Evolutionary conservation across 2,329 filamentous ascomycete species (phyloP).

Genomic region (Fusarium sp.): DNA sequence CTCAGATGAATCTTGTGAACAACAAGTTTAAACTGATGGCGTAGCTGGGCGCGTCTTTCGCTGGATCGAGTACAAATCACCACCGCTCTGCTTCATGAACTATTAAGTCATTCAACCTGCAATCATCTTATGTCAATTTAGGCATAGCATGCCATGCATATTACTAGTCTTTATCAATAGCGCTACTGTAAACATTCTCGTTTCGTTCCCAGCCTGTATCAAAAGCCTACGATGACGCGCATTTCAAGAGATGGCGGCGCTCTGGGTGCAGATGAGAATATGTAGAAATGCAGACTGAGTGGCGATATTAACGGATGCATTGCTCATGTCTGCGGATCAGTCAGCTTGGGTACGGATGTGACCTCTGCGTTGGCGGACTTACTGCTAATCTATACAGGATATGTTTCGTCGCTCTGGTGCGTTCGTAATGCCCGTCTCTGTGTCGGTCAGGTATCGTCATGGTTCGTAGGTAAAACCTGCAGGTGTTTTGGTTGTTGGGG

Average conservation of each 20-base stretch:
- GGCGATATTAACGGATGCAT: neutral
- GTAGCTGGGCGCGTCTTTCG: neutral
- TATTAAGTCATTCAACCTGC: fast-evolving
- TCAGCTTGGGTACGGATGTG: neutral
- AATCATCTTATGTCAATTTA: neutral
- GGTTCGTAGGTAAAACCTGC: neutral
- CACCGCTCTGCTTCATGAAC: no score
- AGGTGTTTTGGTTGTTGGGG: neutral
- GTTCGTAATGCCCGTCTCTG: neutral
- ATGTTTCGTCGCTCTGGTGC: neutral
- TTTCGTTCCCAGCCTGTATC: neutral
- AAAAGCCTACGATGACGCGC: neutral
- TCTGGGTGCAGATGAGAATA: neutral
- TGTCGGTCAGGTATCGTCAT: fast-evolving
- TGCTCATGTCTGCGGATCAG: fast-evolving
- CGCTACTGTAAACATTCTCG: no score
- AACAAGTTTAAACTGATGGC: no score
- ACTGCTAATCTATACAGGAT: fast-evolving
- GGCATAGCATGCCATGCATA: neutral
- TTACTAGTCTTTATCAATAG: neutral
- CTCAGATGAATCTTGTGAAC: fast-evolving
- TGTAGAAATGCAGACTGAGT: neutral
- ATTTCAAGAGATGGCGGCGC: no score
- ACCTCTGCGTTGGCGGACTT: no score
- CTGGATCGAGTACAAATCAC: neutral